Conservation (phyloP, 129 eudicot species). For the Ambrosia trifida region DNA sequence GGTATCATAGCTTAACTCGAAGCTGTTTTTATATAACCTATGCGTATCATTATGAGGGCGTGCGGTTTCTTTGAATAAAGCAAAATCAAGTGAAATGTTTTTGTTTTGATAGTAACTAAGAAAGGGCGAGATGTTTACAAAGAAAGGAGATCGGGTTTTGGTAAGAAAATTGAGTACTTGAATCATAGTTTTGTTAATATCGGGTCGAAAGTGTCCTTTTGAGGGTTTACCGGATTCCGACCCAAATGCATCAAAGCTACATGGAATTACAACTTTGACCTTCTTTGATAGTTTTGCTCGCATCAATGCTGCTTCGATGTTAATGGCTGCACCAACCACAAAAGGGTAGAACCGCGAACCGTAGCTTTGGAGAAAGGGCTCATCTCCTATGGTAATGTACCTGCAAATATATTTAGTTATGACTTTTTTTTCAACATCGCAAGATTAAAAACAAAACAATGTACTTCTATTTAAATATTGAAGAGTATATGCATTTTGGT, state of each 20-base stretch:
- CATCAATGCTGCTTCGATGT: conserved; percentile 68
- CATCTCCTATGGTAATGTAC: conserved; percentile 84
- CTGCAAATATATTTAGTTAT: conserved; percentile 43
- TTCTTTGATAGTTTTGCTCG: conserved; percentile 64
- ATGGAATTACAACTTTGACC: conserved; percentile 74
- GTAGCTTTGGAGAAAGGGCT: conserved; percentile 72
- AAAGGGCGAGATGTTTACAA: conserved; percentile 78
- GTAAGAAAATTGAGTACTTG: conserved; percentile 66
- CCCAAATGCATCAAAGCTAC: conserved; percentile 73
- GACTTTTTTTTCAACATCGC: background rate
- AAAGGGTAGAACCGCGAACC: conserved; percentile 70
- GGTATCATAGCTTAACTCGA: conserved; percentile 72
- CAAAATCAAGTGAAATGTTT: conserved; percentile 71
- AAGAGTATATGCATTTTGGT: background rate
- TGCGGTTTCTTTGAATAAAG: conserved; percentile 68
- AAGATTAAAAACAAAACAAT: background rate
- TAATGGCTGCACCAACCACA: conserved; percentile 87
- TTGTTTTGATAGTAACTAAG: conserved; percentile 58
- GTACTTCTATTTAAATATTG: background rate
- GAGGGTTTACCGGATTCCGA: conserved; percentile 74
- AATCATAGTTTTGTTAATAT: conserved; percentile 81
- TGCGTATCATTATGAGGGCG: conserved; percentile 63
- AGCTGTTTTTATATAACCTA: conserved; percentile 57
- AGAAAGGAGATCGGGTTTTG: conserved; percentile 68
- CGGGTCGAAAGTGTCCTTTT: conserved; percentile 65